Evolutionary conservation across 1,284 basidiomycete genomes (phyloP), one percentile per base, ranked within the genome.

Genomic region (Pseudozyma flocculosa): DNA sequence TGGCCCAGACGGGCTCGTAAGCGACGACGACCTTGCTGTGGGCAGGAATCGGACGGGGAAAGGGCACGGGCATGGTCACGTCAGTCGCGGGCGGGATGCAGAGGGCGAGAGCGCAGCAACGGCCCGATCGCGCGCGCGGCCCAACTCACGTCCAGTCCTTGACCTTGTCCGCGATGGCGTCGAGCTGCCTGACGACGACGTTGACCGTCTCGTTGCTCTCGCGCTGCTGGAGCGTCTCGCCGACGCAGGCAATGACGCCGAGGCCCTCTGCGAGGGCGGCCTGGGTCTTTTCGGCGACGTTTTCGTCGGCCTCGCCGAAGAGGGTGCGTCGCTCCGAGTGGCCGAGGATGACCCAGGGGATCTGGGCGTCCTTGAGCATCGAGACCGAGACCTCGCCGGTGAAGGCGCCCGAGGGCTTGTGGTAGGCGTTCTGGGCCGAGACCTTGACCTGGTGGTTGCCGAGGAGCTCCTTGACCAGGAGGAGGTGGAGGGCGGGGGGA

Each of bases 241-340:
- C 95, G 58, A 96, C 86, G 81, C 94, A 98, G 64, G 95, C 87
- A 75, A 99, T 96, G 68, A 97, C 89, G 56, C 85, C 87, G 65
- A 97, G 84, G 10, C 83, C 84, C 1, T 83, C 82, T 46, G 85
- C 85, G 62, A 95, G 80, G 10, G 92, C 89, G n/a, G 80, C 79
- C 13, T 60, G 45, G 61, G 89, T 92, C 84, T 97, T 98, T 61
- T 85, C 82, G 17, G 90, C 93, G 57, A 97, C 87, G 50, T 88
- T 72, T 57, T 85, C 85, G 64, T 91, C 91, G 21, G 86, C 84
- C 80, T 99, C 95, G 78, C 86, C 83, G 83, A 98, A 98, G 67
- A 95, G 80, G 4, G 89, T 88, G 54, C 94, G 88, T 68, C 95
- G 89, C 80, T 99, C 95, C 43, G 92, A 96, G 84, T 99, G 94